phyloP scores from a whole-genome alignment of 2,329 filamentous ascomycete genomes.

The Thelonectria discophora region DNA sequence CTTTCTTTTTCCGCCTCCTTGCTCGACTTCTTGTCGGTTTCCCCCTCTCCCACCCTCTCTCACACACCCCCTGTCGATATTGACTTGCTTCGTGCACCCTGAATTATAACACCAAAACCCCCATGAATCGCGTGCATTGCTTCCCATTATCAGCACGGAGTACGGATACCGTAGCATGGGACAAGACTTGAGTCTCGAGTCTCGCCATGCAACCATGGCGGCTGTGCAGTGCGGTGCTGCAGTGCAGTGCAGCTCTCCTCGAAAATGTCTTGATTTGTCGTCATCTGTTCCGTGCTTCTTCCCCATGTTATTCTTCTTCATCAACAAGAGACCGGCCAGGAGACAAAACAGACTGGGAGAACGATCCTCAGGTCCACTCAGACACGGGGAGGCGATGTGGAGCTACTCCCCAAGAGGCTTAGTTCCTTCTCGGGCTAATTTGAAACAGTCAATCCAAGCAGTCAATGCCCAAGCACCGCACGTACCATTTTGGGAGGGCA shows the following conservation, averaged over 20 bases:
- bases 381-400: conserved; percentile 25
- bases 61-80: conserved; percentile 1
- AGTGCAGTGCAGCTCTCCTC: not conserved
- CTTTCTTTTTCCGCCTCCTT: conserved; percentile 1
- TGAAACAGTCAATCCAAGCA: conserved; percentile 40
- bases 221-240: not conserved
- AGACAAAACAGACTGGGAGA: conserved; percentile 12
- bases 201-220: conserved; percentile 4
- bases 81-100: conserved; percentile 1
- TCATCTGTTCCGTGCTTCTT: conserved; percentile 3
- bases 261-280: not conserved
- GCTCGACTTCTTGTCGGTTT: not conserved
- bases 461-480: conserved; percentile 26
- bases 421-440: conserved; percentile 36
- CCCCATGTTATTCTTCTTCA: conserved; percentile 6
- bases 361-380: conserved; percentile 23
- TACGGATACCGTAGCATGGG: not conserved
- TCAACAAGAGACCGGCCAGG: conserved; percentile 20
- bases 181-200: conserved; percentile 16
- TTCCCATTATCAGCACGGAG: too few species aligned
- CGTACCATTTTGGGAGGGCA: conserved; percentile 13
- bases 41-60: not conserved
- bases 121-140: conserved; percentile 21
- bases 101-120: not conserved
- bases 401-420: conserved; percentile 31